These are phyloP conservation scores for Rhynchospora breviuscula DNA, from an alignment of 176 grass and related monocot species.

Conservation along the genomic window DNA sequence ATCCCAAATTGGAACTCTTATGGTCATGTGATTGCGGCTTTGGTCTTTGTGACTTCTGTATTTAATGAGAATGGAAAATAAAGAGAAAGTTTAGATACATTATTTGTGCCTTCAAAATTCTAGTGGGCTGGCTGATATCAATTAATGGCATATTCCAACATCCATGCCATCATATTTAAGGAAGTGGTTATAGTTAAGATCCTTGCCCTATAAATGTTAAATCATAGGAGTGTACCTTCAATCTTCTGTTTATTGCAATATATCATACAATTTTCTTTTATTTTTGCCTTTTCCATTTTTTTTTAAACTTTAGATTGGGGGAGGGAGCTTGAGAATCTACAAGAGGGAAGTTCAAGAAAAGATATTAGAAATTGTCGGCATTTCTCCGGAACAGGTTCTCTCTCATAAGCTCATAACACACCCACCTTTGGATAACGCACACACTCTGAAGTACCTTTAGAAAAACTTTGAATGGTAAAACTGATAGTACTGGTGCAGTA, in stretches of 20 bases:
- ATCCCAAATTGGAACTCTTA: neutral
- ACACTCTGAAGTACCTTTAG: neutral
- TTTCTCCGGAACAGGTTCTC: conserved; percentile 65
- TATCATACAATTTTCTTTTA: conserved; percentile 1
- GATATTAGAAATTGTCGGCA: conserved; percentile 84
- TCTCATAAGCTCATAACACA: neutral
- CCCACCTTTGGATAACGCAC: neutral
- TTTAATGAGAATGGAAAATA: neutral
- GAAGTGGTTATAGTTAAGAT: neutral
- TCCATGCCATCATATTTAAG: neutral
- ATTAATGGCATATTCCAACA: neutral
- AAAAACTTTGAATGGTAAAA: neutral
- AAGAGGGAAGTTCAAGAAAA: conserved; percentile 86
- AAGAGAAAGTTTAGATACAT: neutral
- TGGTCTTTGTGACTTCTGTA: neutral
- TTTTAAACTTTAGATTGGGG: conserved; percentile 58
- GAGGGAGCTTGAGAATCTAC: conserved; percentile 92
- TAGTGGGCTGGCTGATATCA: neutral
- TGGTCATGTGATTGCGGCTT: neutral
- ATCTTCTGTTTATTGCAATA: neutral
- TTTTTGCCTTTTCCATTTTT: conserved; percentile 2
- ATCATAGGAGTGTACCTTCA: neutral
- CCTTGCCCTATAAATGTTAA: neutral
- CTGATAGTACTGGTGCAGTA: neutral
- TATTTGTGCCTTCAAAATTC: neutral